These are phyloP conservation scores for Moringa oleifera DNA, from an alignment of 345 rosid species.

Conservation along the genomic window DNA sequence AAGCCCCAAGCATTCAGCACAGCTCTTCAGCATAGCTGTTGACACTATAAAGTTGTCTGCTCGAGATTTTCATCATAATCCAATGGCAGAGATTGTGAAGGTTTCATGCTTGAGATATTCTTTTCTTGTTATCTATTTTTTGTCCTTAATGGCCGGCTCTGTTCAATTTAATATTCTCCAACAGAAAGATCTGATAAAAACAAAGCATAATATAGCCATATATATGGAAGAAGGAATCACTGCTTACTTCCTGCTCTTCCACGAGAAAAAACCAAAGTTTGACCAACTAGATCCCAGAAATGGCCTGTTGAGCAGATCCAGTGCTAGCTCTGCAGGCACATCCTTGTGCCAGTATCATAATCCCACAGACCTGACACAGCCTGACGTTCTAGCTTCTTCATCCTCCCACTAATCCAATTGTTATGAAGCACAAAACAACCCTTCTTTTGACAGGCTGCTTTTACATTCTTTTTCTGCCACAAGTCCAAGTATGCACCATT, in stretches of 20 bases:
- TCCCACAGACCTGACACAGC: slow-evolving; percentile 75
- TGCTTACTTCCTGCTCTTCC: slow-evolving; percentile 13
- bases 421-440: slow-evolving; percentile 74
- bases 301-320: not conserved
- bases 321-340: slow-evolving; percentile 41
- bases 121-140: slow-evolving; percentile 12
- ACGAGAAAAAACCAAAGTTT: slow-evolving; percentile 25
- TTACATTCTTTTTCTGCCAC: slow-evolving; percentile 61
- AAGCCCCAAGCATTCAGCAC: slow-evolving; percentile 22
- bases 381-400: slow-evolving; percentile 79
- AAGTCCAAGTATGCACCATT: slow-evolving; percentile 76
- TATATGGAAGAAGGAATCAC: not conserved
- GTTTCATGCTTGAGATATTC: slow-evolving; percentile 8
- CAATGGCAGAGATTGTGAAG: slow-evolving; percentile 3
- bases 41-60: slow-evolving; percentile 16
- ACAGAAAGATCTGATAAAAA: slow-evolving; percentile 22
- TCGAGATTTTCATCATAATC: slow-evolving; percentile 13
- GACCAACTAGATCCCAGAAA: slow-evolving; percentile 2
- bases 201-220: slow-evolving; percentile 22
- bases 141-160: slow-evolving; percentile 30
- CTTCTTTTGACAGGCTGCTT: slow-evolving; percentile 45
- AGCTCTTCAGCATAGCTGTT: slow-evolving; percentile 29
- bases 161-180: slow-evolving; percentile 5
- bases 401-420: slow-evolving; percentile 82
- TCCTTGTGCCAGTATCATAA: slow-evolving; percentile 63